Evolutionary conservation across 495 filamentous ascomycete species (phyloP).

Genomic region (Tuber umbilicatum): DNA sequence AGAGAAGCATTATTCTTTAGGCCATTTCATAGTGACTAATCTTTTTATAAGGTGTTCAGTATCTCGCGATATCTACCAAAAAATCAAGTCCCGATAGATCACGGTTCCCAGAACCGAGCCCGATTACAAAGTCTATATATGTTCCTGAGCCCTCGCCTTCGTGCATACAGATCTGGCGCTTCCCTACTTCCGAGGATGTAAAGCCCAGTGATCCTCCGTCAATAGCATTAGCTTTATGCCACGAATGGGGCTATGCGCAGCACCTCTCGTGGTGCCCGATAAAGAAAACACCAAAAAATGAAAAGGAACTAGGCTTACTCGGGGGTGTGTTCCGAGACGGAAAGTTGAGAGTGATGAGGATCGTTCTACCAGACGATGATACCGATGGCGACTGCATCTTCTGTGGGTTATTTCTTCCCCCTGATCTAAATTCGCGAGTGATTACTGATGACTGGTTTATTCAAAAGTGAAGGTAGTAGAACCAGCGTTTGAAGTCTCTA

Average conservation of each 20-base stretch:
- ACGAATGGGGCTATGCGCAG: slow-evolving; percentile 57
- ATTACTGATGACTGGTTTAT: background rate
- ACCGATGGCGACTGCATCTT: slow-evolving; percentile 27
- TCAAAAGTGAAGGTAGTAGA: slow-evolving; percentile 47
- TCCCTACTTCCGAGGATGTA: slow-evolving; percentile 45
- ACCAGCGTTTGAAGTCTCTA: slow-evolving; percentile 52
- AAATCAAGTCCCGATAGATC: background rate
- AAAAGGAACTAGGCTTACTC: slow-evolving; percentile 54
- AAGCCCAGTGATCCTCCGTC: slow-evolving; percentile 21
- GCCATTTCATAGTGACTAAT: background rate
- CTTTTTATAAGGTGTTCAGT: slow-evolving; percentile 26
- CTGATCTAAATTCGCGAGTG: slow-evolving; percentile 4
- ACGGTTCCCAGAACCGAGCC: background rate
- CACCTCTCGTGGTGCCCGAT: slow-evolving; percentile 61
- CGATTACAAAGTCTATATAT: background rate
- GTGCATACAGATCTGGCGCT: slow-evolving; percentile 41
- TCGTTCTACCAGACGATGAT: slow-evolving; percentile 42
- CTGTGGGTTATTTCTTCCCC: background rate
- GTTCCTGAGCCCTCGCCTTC: slow-evolving; percentile 25
- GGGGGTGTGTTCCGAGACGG: slow-evolving; percentile 61
- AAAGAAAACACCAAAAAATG: slow-evolving; percentile 43
- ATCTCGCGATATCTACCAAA: slow-evolving; percentile 39
- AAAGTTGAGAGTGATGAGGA: slow-evolving; percentile 53
- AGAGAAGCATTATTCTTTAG: background rate
- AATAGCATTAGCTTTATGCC: slow-evolving; percentile 50